Evolutionary conservation across 768 basidiomycete genomes (phyloP), one percentile per base, ranked within the genome.

Genomic region (Termitomyces sp.): DNA sequence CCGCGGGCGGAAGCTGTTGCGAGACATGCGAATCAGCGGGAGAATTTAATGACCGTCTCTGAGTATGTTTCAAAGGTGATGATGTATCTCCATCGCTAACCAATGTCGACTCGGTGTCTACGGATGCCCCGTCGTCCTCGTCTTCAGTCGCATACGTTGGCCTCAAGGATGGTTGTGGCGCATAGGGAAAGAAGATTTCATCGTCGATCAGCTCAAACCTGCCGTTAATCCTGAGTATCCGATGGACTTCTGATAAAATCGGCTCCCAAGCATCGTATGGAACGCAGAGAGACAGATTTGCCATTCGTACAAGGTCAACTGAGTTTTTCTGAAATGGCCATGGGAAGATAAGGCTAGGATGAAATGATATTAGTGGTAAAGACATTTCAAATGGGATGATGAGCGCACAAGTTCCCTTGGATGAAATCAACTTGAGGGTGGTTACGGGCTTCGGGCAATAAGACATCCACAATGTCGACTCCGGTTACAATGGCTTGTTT

Each of bases 121-220:
- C 40, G 11, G 64, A 68, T 11, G 72, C 71, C 40, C 66, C 67
- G 55, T 71, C 67, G 28, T 74, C 72, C 11, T 71, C 67, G 7
- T 63, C 67, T 2, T 65, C 68, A 38, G 16, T n/a, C 20, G 13
- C 55, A 32, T 38, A 56, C 10, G 6, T 7, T 4, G 55, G 48
- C 28, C 53, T 58, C 18, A 50, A 41, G 13, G 49, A 13, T 9
- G 69, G 46, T 30, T 63, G 62, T 54, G 70, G 67, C 32, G 77
- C 73, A 57, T 81, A 83, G 1, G 88, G 85, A 63, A 89, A 90
- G 61, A 80, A 68, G 35, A 88, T 71, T 62, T 86, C 72, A 68
- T 92, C 90, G 68, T 90, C 87, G 52, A 92, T 82, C 49, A 91
- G 63, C 67, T 93, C 91, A 2, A 92, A 71, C 9, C 81, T 78